These are phyloP conservation scores for Penicillium sp. DNA, from an alignment of 2,329 filamentous ascomycete genomes.

Conservation along the genomic window DNA sequence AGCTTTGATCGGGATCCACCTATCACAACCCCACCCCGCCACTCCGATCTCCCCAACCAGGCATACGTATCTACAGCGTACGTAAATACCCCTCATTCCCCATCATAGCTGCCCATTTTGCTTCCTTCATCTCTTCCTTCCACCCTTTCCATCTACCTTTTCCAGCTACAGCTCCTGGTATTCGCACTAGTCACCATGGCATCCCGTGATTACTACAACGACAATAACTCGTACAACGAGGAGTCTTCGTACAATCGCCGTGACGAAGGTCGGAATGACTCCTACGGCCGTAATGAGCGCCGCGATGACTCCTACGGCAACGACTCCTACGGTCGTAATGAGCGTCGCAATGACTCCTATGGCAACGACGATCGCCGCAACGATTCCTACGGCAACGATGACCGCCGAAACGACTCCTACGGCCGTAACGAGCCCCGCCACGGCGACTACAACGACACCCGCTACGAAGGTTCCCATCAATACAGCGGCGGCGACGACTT, in stretches of 20 bases:
- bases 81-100: neutral
- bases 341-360: neutral
- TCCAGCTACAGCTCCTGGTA: constrained; percentile 4
- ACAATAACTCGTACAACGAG: neutral
- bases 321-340: constrained; percentile 5
- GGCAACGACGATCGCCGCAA: constrained; percentile 4
- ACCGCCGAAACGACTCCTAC: too few relatives aligned
- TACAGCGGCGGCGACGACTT: constrained; percentile 53
- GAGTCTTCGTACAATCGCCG: constrained; percentile 25
- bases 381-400: constrained; percentile 1
- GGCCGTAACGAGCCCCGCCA: constrained; percentile 17
- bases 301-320: too few relatives aligned
- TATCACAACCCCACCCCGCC: too few relatives aligned
- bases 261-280: neutral
- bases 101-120: neutral
- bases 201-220: constrained; percentile 4
- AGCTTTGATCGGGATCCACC: too few relatives aligned
- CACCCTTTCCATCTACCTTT: neutral
- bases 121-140: neutral
- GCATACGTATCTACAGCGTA: too few relatives aligned
- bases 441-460: constrained; percentile 27
- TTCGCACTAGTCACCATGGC: neutral
- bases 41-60: too few relatives aligned
- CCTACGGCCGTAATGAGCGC: constrained; percentile 13
- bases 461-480: constrained; percentile 20